These are phyloP conservation scores for Colletotrichum trifolii DNA, from an alignment of 2,329 filamentous ascomycete species.

Conservation along the genomic window DNA sequence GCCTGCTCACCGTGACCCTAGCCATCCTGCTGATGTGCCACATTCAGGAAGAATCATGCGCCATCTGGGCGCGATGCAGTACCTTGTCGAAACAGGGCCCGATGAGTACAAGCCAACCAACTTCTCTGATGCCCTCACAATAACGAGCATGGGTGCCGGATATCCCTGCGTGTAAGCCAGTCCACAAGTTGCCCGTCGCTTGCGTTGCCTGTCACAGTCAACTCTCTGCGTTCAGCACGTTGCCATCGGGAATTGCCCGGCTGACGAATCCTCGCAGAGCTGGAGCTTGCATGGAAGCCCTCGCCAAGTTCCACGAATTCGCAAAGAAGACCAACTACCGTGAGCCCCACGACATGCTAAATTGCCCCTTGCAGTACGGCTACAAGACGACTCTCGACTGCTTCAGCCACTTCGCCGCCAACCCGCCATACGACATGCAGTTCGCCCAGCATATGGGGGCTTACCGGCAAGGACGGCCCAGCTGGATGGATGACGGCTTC, in stretches of 20 bases:
- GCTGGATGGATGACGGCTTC: conserved; percentile 47
- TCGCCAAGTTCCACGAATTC: conserved; percentile 44
- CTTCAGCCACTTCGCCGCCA: conserved; percentile 16
- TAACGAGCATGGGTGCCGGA: conserved; percentile 47
- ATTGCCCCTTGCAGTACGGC: conserved; percentile 46
- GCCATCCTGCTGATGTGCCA: too few relatives aligned
- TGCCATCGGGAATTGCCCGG: fast-evolving
- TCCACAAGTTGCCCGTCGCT: too few relatives aligned
- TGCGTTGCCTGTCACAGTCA: too few relatives aligned
- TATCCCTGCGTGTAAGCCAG: conserved; percentile 45
- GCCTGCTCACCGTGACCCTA: too few relatives aligned
- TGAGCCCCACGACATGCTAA: conserved; percentile 42
- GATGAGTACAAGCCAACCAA: conserved; percentile 53
- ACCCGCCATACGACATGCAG: conserved; percentile 10
- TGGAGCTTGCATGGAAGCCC: conserved; percentile 35
- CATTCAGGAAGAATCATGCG: conserved; percentile 45
- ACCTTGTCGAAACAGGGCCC: conserved; percentile 47
- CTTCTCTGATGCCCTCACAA: conserved; percentile 48
- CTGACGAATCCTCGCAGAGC: conserved; percentile 28
- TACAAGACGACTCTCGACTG: conserved; percentile 43
- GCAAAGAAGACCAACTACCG: conserved; percentile 43
- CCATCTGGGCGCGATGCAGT: conserved; percentile 52
- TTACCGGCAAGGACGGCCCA: conserved; percentile 45
- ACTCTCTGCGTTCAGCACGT: too few relatives aligned
- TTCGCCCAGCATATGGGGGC: conserved; percentile 47